phyloP scores from a whole-genome alignment of 768 basidiomycete genomes.

The Harrya chromipes region DNA sequence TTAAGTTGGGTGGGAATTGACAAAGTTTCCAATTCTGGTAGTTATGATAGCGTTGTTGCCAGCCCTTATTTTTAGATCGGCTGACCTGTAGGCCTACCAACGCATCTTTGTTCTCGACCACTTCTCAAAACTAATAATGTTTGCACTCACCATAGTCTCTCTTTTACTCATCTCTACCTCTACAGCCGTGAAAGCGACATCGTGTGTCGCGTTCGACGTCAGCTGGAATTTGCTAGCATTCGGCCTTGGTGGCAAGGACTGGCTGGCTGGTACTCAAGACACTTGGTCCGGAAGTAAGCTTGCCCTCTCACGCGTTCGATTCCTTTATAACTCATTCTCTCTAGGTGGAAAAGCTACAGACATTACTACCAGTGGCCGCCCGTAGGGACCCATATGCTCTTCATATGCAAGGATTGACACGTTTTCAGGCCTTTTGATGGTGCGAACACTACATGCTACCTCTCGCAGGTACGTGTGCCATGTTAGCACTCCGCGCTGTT shows the following conservation, averaged over 20 bases:
- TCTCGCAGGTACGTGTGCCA: constrained; percentile 51
- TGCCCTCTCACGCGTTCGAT: background rate
- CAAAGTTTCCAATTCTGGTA: no score
- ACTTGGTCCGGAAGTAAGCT: constrained; percentile 60
- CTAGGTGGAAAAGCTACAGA: constrained; percentile 46
- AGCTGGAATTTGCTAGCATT: constrained; percentile 85
- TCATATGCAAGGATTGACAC: background rate
- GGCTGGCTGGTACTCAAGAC: constrained; percentile 68
- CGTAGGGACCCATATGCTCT: constrained; percentile 47
- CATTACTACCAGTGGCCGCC: constrained; percentile 71
- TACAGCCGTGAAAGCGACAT: constrained; percentile 35
- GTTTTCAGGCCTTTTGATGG: constrained; percentile 60
- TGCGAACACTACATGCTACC: constrained; percentile 63
- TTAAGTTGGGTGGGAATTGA: no score
- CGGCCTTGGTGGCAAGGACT: constrained; percentile 81
- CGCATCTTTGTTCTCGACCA: background rate
- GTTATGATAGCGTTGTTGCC: no score
- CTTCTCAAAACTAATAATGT: constrained; percentile 27
- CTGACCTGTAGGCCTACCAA: background rate
- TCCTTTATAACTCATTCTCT: constrained; percentile 4
- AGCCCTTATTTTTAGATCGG: no score
- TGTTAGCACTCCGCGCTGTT: background rate
- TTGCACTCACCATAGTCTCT: constrained; percentile 47
- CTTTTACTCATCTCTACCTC: constrained; percentile 46
- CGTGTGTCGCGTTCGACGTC: constrained; percentile 78